Base-by-base conservation (phyloP, 441 rosid genomes). In the Adansonia madagascariensis region DNA sequence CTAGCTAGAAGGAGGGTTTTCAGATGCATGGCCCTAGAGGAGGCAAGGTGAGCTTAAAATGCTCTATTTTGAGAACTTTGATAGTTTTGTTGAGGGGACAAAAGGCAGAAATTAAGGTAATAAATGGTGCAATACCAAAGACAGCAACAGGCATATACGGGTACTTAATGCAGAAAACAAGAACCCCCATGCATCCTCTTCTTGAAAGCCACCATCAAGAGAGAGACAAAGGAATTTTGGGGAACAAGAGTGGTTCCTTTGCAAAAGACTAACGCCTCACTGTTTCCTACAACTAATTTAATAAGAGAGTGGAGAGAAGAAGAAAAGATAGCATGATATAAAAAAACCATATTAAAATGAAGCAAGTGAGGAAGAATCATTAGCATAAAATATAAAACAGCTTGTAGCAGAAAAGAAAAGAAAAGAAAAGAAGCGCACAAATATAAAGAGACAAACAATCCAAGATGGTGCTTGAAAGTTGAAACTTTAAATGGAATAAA, bases 41-140 rank as follows among this genome's bases (percentile, higher is more conserved):
- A 87, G 91, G 89, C 88, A 90, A 85, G 80, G 84, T 75, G 68
- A 83, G 83, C 87, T 86, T 55, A 74, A 75, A 82, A 82, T 65
- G 77, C 68, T 73, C 74, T 64, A 22, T 77, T 84, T 88, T 87
- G 91, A 61, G 65, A 83, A 87, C 65, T 89, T 88, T 85, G 81
- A 91, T 88, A 82, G 87, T 81, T 87, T 88, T 89, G 93, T 84
- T 89, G 87, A 85, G 93, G 92, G 89, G 91, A 91, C 95, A 88
- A 63, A 74, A 67, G 85, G 89, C 95, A 83, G 86, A 86, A 82
- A 79, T 91, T 88, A 85, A 88, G 93, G 90, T 62, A 76, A 74
- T 68, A 75, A 82, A 84, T 83, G 81, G 80, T 81, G 74, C 79
- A 50, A 72, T 71, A 17, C 73, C 79, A 75, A 78, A 77, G 84